Evolutionary conservation across 208 protist genomes (phyloP), one percentile per base, ranked within the genome.

Genomic region (Acanthamoeba lenticulata): DNA sequence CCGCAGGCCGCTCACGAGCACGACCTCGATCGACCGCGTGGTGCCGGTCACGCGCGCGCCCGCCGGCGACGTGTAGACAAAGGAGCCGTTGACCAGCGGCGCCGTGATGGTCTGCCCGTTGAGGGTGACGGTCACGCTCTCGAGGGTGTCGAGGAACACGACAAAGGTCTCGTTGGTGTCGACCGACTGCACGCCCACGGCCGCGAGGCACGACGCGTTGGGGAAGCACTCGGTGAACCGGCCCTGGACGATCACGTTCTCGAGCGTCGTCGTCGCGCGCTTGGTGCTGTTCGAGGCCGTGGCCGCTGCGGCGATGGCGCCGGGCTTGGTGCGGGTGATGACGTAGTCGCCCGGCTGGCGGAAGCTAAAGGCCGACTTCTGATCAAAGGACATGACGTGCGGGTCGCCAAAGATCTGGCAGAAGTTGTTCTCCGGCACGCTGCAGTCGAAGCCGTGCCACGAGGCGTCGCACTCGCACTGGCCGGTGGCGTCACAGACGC

Each of bases 331-430:
- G 45, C 79, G 79, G 36, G 79, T 89, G 49, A 89, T 62, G 32
- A 89, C 79, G 42, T 62, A 89, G 79, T 89, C 79, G 29, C 79
- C 79, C n/a, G 49, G 45, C 24, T 32, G 27, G 44, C 49, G 79
- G 79, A 89, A 89, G 79, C 79, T 89, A 40, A 62, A 89, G 42
- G 44, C 27, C 32, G 79, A 62, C 44, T 38, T 89, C 45, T 60
- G 45, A 34, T 89, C 44, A 40, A 89, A 49, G 49, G 79, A 24
- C 5, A 74, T 29, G 5, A 89, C 79, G 24, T 89, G 79, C 29
- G 79, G 79, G 38, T 89, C 79, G 38, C 79, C 79, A 34, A 89
- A 89, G 44, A 89, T 60, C 45, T 89, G 79, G 79, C 79, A 89
- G 79, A 89, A 62, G 36, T 89, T 49, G n/a, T 49, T 60, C 44